These are phyloP conservation scores for Porphyrellus cyaneotinctus DNA, from an alignment of 768 basidiomycete genomes.

Conservation along the genomic window DNA sequence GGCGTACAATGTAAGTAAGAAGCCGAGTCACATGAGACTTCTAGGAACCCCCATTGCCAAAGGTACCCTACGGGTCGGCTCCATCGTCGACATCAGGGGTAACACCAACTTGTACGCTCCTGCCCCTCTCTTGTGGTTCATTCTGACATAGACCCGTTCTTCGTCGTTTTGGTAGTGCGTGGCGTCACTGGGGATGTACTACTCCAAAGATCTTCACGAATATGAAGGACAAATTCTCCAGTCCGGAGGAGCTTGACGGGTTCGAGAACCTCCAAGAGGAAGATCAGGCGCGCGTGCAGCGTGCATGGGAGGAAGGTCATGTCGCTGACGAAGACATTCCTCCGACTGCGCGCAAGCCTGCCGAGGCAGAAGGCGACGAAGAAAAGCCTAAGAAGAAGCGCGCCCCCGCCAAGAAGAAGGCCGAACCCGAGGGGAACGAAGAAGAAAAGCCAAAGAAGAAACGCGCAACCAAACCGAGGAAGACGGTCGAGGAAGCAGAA, in stretches of 20 bases:
- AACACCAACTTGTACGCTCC: constrained; percentile 58
- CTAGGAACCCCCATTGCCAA: constrained; percentile 70
- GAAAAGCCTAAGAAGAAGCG: constrained; percentile 55
- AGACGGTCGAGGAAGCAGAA: constrained; percentile 31
- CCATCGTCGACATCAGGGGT: constrained; percentile 70
- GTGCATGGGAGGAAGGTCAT: constrained; percentile 72
- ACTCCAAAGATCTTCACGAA: constrained; percentile 67
- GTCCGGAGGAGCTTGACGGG: constrained; percentile 74
- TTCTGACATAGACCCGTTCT: neutral
- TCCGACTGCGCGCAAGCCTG: constrained; percentile 59
- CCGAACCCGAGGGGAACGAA: constrained; percentile 32
- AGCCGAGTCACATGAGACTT: constrained; percentile 9
- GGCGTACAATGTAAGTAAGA: neutral
- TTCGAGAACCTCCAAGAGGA: constrained; percentile 67
- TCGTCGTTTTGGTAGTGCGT: constrained; percentile 43
- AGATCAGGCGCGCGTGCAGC: constrained; percentile 66
- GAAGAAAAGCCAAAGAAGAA: constrained; percentile 37
- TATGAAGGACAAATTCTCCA: constrained; percentile 57
- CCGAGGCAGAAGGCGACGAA: constrained; percentile 45
- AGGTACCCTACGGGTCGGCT: constrained; percentile 69
- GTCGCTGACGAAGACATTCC: constrained; percentile 86
- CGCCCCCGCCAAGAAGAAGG: constrained; percentile 35
- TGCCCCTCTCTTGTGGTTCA: neutral
- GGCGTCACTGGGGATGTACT: constrained; percentile 91
- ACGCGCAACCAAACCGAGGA: constrained; percentile 31